These are phyloP conservation scores for Penicillium sp. DNA, from an alignment of 2,329 filamentous ascomycete species.

Conservation along the genomic window DNA sequence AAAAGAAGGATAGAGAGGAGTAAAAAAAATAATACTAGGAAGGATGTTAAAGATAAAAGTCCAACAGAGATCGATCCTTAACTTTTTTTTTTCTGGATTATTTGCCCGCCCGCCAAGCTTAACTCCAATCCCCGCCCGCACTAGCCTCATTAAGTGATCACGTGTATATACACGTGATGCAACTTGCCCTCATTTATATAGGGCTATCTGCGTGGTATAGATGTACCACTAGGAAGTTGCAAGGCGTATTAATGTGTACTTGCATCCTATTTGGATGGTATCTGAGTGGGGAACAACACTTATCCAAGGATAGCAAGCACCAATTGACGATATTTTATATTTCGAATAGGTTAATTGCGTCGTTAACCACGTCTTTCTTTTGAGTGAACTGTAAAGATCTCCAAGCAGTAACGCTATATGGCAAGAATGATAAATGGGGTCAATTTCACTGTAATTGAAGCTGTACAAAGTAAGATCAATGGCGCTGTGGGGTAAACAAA, in stretches of 20 bases:
- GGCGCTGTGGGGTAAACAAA: constrained; percentile 6
- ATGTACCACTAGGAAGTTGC: background rate
- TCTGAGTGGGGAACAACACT: background rate
- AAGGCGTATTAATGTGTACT: background rate
- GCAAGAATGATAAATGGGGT: no score
- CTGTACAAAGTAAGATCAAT: background rate
- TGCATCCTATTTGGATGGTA: background rate
- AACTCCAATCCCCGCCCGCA: constrained; percentile 22
- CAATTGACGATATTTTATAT: background rate
- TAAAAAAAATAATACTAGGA: constrained; percentile 2
- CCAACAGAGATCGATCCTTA: constrained; percentile 17
- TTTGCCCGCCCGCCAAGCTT: constrained; percentile 30
- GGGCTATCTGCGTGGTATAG: constrained; percentile 19
- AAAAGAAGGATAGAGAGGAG: constrained; percentile 6
- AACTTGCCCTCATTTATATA: constrained; percentile 22
- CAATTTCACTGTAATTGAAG: background rate
- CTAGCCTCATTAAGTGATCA: constrained; percentile 24
- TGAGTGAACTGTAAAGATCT: background rate
- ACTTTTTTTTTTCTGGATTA: constrained; percentile 33
- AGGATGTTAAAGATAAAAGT: constrained; percentile 14
- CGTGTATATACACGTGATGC: constrained; percentile 17
- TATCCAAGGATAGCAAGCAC: background rate
- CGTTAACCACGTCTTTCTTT: background rate
- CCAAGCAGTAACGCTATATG: background rate
- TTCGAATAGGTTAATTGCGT: background rate